Percentiles rank a stretch among this genome's conserved stretches.
phyloP scores from a whole-genome alignment of 192 early-diverging fungal species.

The Coemansia sp. region DNA sequence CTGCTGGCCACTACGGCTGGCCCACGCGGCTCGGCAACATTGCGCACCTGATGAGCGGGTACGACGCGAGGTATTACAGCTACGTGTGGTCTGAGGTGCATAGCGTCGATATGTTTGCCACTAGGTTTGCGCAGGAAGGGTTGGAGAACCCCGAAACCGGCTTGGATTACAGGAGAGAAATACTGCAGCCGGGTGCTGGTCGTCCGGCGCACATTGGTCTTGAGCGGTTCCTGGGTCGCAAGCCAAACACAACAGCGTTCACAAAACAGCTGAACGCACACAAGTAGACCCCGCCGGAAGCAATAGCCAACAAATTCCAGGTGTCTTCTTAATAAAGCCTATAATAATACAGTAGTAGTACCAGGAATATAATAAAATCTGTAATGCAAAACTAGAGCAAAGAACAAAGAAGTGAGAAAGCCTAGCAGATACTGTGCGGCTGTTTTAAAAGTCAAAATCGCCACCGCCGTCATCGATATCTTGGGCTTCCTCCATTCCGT shows the following conservation, averaged over 20 bases:
- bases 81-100: constrained; percentile 80
- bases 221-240: constrained; percentile 74
- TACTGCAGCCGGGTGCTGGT: constrained; percentile 48
- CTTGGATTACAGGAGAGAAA: constrained; percentile 27
- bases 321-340: constrained; percentile 2
- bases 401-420: neutral
- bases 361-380: too few species aligned
- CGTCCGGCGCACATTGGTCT: constrained; percentile 70
- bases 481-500: constrained; percentile 24
- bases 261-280: too few species aligned
- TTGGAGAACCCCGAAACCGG: constrained; percentile 40
- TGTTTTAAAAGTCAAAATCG: constrained; percentile 3
- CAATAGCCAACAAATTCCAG: too few species aligned
- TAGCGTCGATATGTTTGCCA: constrained; percentile 78
- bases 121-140: constrained; percentile 63
- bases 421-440: neutral
- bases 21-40: constrained; percentile 51
- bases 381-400: neutral
- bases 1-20: constrained; percentile 41
- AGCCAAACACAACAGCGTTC: constrained; percentile 78
- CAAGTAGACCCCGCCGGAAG: too few species aligned
- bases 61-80: constrained; percentile 75
- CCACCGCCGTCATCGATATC: constrained; percentile 22
- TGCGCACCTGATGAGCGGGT: constrained; percentile 69
- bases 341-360: neutral